A percentile compares a stretch with the other conserved stretches of the same genome.
phyloP scores from a whole-genome alignment of 805 yeast species.

The Jamesozyma gamospora region DNA sequence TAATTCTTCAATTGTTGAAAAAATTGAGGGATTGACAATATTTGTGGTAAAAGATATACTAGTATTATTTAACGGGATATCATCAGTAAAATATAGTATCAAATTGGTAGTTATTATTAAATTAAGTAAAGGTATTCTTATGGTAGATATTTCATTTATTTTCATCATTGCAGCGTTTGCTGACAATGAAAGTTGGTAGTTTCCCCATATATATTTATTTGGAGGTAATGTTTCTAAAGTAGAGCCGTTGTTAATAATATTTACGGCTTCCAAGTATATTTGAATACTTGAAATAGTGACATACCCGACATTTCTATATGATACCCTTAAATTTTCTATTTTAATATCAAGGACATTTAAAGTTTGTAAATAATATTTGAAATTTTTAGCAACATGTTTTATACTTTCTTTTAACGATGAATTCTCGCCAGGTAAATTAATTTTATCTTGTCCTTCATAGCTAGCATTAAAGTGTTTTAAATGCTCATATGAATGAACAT shows the following conservation, averaged over 20 bases:
- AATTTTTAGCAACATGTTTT: not conserved
- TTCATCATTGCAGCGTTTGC: constrained; percentile 16
- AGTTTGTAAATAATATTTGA: constrained; percentile 5
- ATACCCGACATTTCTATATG: constrained; percentile 7
- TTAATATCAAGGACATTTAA: constrained; percentile 23
- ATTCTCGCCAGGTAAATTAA: not conserved
- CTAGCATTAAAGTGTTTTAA: no score
- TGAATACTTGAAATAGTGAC: constrained; percentile 23
- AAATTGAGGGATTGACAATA: constrained; percentile 24
- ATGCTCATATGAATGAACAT: constrained; percentile 6
- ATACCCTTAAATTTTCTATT: constrained; percentile 21
- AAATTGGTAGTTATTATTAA: constrained; percentile 21
- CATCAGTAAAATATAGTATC: constrained; percentile 12
- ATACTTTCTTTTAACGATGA: not conserved
- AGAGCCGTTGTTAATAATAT: constrained; percentile 14
- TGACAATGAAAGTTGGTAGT: constrained; percentile 24
- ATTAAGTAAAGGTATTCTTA: constrained; percentile 26
- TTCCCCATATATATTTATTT: constrained; percentile 10
- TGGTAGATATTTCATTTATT: constrained; percentile 12
- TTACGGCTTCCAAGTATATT: constrained; percentile 18
- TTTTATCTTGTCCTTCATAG: not conserved
- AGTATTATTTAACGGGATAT: constrained; percentile 11
- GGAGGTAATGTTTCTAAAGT: constrained; percentile 16
- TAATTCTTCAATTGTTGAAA: constrained; percentile 16
- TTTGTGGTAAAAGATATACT: constrained; percentile 17